Conservation (phyloP, 495 filamentous ascomycete genomes). For the Penicillium tannophilum region DNA sequence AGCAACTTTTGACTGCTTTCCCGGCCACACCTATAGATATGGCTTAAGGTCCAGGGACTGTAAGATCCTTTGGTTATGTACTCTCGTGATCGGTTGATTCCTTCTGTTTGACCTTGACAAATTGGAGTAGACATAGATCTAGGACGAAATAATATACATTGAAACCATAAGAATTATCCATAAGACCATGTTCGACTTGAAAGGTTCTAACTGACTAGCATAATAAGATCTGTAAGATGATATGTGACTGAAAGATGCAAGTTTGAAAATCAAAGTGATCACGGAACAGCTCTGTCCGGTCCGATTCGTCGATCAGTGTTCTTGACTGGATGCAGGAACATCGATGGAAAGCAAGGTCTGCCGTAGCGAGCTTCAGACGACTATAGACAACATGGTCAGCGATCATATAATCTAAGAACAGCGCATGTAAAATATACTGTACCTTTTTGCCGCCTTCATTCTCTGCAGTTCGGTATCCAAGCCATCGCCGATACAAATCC, state of each 20-base stretch:
- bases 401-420: not conserved
- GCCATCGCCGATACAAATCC: conserved; percentile 29
- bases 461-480: conserved; percentile 26
- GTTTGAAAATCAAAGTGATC: not conserved
- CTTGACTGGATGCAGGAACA: conserved; percentile 32
- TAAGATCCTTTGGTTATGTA: too few species aligned
- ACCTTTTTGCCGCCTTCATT: conserved; percentile 27
- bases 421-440: not conserved
- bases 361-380: conserved; percentile 19
- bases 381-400: conserved; percentile 6
- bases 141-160: not conserved
- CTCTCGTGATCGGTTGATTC: too few species aligned
- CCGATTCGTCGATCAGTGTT: conserved; percentile 21
- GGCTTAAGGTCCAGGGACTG: too few species aligned
- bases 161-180: not conserved
- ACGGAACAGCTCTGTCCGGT: conserved; percentile 23
- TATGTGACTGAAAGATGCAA: not conserved
- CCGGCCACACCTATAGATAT: too few species aligned
- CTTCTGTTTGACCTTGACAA: not conserved
- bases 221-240: not conserved
- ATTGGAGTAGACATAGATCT: too few species aligned
- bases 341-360: conserved; percentile 32
- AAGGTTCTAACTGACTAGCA: not conserved
- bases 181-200: not conserved
- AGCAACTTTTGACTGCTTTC: too few species aligned